Evolutionary conservation across 2,329 filamentous ascomycete genomes (phyloP), one percentile per base, ranked within the genome.

Genomic region (Fusarium begoniae): DNA sequence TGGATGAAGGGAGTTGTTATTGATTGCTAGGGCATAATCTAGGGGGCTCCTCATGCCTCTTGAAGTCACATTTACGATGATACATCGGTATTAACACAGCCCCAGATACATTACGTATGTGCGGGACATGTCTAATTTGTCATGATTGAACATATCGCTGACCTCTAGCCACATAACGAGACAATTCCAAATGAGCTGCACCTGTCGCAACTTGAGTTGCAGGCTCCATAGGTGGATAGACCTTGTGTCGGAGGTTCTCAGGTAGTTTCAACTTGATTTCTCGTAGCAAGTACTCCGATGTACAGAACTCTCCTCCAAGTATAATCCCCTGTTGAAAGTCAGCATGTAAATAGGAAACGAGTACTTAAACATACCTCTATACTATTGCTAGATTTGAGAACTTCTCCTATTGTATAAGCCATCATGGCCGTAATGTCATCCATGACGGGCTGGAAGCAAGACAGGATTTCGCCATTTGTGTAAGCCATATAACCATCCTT

Each of bases 331-430:
- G 0, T 32, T 3, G 1, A 2, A 14, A 6, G 14, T 51, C 2
- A 51, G 28, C 4, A 20, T 12, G 22, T 24, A 7, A 14, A 10
- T 8, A 32, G 6, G 12, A 18, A 32, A 10, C 11, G 22, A 4
- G 2, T 24, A 1, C 8, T 4, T 2, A 10, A 18, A 32, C 28
- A 14, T 35, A 51, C 48, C 28, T 35, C 5, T 14, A 51, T 14
- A 20, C 1, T 2, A 18, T 8, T 10, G 11, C 3, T 6, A 10
- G 8, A 5, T 14, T 24, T 10, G 7, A 32, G 3, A 32, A 3
- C 22, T 0, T 18, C 2, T 1, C 47, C 2, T n/a, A 24, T 10
- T 24, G 4, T 2, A 18, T 10, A 1, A 32, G 11, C 11, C 22
- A 51, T 32, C 22, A 24, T 35, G 15, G 6, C 8, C 2, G 2